Conservation (phyloP, 2,329 filamentous ascomycete species). For the Penicillium decumbens region DNA sequence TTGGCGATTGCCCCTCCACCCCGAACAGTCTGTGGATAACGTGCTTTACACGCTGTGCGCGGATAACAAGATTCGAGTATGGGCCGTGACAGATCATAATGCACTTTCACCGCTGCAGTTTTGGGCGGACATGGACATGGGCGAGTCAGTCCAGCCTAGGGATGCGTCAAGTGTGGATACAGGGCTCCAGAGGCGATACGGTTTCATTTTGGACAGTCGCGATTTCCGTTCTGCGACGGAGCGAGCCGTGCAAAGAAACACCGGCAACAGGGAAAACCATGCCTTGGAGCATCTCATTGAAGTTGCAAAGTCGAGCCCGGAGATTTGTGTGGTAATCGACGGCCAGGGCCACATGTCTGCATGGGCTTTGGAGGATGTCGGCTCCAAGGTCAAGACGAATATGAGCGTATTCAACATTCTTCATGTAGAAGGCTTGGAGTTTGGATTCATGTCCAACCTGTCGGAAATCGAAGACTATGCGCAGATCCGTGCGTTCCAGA, state of each 20-base stretch:
- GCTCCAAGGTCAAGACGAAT: slow-evolving; percentile 61
- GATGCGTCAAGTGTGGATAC: slow-evolving; percentile 39
- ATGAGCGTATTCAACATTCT: slow-evolving; percentile 79
- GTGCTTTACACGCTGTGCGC: slow-evolving; percentile 84
- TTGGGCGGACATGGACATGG: slow-evolving; percentile 75
- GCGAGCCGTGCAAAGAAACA: slow-evolving; percentile 62
- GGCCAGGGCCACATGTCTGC: slow-evolving; percentile 81
- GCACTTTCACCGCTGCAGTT: slow-evolving; percentile 68
- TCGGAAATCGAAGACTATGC: slow-evolving; percentile 52
- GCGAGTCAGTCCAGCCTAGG: slow-evolving; percentile 61
- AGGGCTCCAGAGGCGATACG: slow-evolving; percentile 53
- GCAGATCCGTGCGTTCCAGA: slow-evolving; percentile 70
- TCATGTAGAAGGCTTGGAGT: slow-evolving; percentile 61
- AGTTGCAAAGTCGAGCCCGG: slow-evolving; percentile 76
- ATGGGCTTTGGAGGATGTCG: slow-evolving; percentile 86
- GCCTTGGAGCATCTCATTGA: slow-evolving; percentile 80
- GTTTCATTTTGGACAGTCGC: slow-evolving; percentile 76
- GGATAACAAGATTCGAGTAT: slow-evolving; percentile 76
- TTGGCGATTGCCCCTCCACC: slow-evolving; percentile 75
- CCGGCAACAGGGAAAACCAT: slow-evolving; percentile 59
- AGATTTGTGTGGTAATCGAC: slow-evolving; percentile 82
- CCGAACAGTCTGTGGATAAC: slow-evolving; percentile 75
- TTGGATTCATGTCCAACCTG: slow-evolving; percentile 35
- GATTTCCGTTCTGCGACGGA: slow-evolving; percentile 76
- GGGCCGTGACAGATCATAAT: slow-evolving; percentile 71